Conservation (phyloP, 192 early-diverging fungal species). For the Entrophospora sp. region DNA sequence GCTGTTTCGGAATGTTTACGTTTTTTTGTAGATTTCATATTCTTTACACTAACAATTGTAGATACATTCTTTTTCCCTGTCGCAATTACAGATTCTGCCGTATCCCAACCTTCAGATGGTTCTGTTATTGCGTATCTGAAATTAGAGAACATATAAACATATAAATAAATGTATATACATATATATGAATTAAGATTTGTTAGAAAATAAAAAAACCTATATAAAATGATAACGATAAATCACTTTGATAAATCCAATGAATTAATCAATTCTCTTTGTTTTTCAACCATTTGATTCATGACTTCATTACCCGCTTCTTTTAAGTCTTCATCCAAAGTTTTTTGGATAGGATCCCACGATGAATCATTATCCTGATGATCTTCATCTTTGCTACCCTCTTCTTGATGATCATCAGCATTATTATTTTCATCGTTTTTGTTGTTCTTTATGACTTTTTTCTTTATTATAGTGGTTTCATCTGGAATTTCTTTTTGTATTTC, state of each 20-base stretch:
- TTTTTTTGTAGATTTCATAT: slow-evolving; percentile 52
- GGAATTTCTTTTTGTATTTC: slow-evolving; percentile 37
- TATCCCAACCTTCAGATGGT: slow-evolving; percentile 62
- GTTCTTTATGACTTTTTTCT: slow-evolving; percentile 22
- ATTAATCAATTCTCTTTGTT: slow-evolving; percentile 76
- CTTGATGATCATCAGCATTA: slow-evolving; percentile 33
- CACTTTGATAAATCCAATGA: slow-evolving; percentile 66
- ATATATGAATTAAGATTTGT: slow-evolving; percentile 23
- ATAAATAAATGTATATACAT: slow-evolving; percentile 15
- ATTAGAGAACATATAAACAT: background rate
- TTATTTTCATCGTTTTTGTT: slow-evolving; percentile 30
- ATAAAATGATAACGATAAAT: slow-evolving; percentile 18
- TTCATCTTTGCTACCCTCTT: background rate
- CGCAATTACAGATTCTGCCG: slow-evolving; percentile 53
- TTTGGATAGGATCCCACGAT: slow-evolving; percentile 78
- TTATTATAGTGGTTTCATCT: slow-evolving; percentile 29
- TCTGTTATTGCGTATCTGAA: slow-evolving; percentile 62
- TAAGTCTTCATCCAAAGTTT: slow-evolving; percentile 75
- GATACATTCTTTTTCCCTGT: slow-evolving; percentile 43
- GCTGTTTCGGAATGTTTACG: slow-evolving; percentile 36
- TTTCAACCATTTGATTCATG: slow-evolving; percentile 50
- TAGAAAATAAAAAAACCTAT: slow-evolving; percentile 21
- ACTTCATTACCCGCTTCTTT: slow-evolving; percentile 72
- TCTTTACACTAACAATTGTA: slow-evolving; percentile 68
- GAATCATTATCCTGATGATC: slow-evolving; percentile 64